phyloP scores from a whole-genome alignment of 2,329 filamentous ascomycete species.

The Gliomastix tumulicola region DNA sequence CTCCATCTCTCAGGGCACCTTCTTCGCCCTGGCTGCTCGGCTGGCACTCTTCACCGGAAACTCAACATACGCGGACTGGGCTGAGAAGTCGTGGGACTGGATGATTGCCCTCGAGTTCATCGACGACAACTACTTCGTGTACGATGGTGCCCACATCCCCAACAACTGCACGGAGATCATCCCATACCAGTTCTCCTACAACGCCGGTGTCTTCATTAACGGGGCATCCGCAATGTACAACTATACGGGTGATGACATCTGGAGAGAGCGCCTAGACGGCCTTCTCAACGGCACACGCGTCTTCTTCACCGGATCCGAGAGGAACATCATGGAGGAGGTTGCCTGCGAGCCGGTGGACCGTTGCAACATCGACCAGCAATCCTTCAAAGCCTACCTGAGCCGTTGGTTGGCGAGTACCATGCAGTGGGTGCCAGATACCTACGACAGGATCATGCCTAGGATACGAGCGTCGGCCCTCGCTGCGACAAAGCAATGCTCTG shows the following conservation, averaged over 20 bases:
- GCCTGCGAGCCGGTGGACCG: slow-evolving; percentile 55
- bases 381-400: slow-evolving; percentile 57
- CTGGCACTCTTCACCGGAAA: slow-evolving; percentile 74
- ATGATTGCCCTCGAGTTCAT: slow-evolving; percentile 51
- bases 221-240: slow-evolving; percentile 66
- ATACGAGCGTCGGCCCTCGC: slow-evolving; percentile 49
- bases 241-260: slow-evolving; percentile 42
- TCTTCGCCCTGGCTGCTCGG: slow-evolving; percentile 58
- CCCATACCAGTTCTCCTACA: slow-evolving; percentile 63
- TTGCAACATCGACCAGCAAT: slow-evolving; percentile 57
- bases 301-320: slow-evolving; percentile 46
- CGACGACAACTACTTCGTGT: slow-evolving; percentile 51
- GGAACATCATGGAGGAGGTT: slow-evolving; percentile 56
- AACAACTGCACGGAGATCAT: slow-evolving; percentile 51
- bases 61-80: slow-evolving; percentile 70
- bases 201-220: slow-evolving; percentile 58
- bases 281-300: slow-evolving; percentile 45
- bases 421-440: slow-evolving; percentile 56
- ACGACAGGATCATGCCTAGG: slow-evolving; percentile 41
- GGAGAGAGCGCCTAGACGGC: slow-evolving; percentile 51
- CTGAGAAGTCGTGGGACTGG: slow-evolving; percentile 67
- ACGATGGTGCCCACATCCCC: slow-evolving; percentile 52
- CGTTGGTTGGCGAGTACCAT: slow-evolving; percentile 56
- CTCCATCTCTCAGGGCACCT: slow-evolving; percentile 55
- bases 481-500: slow-evolving; percentile 50